Evolutionary conservation across 345 rosid species (phyloP).

Genomic region (Populus ilicifolia): DNA sequence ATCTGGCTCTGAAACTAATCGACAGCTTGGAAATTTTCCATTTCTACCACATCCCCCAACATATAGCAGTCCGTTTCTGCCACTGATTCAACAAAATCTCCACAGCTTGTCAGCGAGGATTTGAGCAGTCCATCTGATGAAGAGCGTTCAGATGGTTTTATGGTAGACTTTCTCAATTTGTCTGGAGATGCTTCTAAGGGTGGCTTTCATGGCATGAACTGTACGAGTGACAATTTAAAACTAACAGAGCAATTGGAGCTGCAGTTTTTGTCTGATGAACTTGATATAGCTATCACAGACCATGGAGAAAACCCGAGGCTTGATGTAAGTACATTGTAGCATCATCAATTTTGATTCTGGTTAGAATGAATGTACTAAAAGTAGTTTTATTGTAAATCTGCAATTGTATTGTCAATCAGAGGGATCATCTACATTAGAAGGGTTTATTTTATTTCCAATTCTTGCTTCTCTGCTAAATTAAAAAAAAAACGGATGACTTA

Average conservation of each 20-base stretch:
- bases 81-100: conserved; percentile 50
- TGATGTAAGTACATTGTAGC: conserved; percentile 49
- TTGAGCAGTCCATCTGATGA: conserved; percentile 37
- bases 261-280: conserved; percentile 76
- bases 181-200: conserved; percentile 50
- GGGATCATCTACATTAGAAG: too few species aligned
- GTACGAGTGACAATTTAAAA: conserved; percentile 38
- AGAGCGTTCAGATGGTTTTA: conserved; percentile 39
- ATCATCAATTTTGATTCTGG: too few species aligned
- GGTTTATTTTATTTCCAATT: too few species aligned
- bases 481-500: too few species aligned
- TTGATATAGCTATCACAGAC: conserved; percentile 72
- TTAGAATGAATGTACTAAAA: too few species aligned
- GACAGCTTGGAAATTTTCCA: conserved; percentile 64
- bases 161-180: conserved; percentile 52
- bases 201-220: conserved; percentile 43
- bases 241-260: conserved; percentile 64
- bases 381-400: too few species aligned
- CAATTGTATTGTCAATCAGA: too few species aligned
- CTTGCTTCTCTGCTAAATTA: too few species aligned
- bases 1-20: conserved; percentile 51
- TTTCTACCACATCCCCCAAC: conserved; percentile 71
- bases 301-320: conserved; percentile 73
- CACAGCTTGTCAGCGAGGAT: conserved; percentile 46
- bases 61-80: conserved; percentile 43